Evolutionary conservation across 106 monocot species (phyloP).

Genomic region (Hemerocallis citrina): DNA sequence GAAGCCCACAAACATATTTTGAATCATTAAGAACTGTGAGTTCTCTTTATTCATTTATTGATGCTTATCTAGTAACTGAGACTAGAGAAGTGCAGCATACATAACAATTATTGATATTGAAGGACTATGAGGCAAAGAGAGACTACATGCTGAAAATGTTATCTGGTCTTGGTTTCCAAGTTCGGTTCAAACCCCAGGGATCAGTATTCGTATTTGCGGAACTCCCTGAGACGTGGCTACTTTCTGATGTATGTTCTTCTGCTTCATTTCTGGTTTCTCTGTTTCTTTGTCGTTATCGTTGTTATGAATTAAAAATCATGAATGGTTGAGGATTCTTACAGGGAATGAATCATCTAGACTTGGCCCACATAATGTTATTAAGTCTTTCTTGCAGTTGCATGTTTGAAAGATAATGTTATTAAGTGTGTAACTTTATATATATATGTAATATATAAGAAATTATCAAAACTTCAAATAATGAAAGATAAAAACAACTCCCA

Average conservation of each 20-base stretch:
- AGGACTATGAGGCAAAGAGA: slow-evolving; percentile 84
- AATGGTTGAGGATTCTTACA: too few relatives aligned
- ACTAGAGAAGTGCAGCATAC: not conserved
- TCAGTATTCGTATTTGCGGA: slow-evolving; percentile 74
- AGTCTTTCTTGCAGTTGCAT: too few relatives aligned
- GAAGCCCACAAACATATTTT: slow-evolving; percentile 42
- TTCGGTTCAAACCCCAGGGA: slow-evolving; percentile 66
- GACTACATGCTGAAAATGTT: slow-evolving; percentile 45
- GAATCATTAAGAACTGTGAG: slow-evolving; percentile 50
- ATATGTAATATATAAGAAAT: too few relatives aligned
- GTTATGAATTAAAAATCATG: not conserved
- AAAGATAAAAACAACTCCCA: too few relatives aligned
- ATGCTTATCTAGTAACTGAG: not conserved
- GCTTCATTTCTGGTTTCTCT: not conserved
- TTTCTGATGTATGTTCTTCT: slow-evolving; percentile 60
- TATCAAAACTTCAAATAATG: too few relatives aligned
- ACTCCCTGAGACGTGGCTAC: slow-evolving; percentile 44
- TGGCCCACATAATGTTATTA: too few relatives aligned
- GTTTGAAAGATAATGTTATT: too few relatives aligned
- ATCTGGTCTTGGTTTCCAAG: slow-evolving; percentile 41
- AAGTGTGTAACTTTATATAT: too few relatives aligned
- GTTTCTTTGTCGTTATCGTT: not conserved
- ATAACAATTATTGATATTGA: not conserved
- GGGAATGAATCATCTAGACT: too few relatives aligned
- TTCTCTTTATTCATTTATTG: not conserved